Conservation (phyloP, 805 yeast genomes). For the Candida namnaoensis region DNA sequence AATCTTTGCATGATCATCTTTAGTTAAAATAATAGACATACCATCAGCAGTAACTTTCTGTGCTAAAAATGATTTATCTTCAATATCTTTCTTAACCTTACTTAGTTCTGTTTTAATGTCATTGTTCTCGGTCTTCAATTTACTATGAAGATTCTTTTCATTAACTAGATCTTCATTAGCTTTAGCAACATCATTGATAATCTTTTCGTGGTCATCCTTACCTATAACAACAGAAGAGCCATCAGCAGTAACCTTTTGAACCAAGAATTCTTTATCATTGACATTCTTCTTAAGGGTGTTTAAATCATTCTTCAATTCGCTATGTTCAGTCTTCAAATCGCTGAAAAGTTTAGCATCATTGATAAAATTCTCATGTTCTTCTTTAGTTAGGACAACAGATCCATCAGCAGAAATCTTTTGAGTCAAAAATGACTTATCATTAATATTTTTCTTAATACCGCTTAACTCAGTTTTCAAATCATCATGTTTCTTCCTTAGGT, state of each 20-base stretch:
- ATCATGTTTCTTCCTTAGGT: slow-evolving; percentile 7
- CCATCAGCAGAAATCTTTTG: slow-evolving; percentile 18
- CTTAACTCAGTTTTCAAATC: slow-evolving; percentile 5
- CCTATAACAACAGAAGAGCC: too few species aligned
- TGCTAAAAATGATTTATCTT: not conserved
- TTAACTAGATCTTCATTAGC: too few species aligned
- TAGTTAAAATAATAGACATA: too few species aligned
- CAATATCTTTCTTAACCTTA: slow-evolving; percentile 1
- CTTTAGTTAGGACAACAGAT: slow-evolving; percentile 10
- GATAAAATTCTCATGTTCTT: slow-evolving; percentile 2
- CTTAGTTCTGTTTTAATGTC: not conserved
- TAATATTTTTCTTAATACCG: slow-evolving; percentile 17
- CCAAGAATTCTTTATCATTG: not conserved
- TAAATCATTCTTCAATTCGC: not conserved
- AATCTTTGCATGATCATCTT: too few species aligned
- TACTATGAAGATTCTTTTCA: too few species aligned
- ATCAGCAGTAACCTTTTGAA: too few species aligned
- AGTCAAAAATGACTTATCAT: slow-evolving; percentile 19
- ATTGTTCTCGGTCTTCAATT: not conserved
- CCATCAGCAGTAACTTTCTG: too few species aligned
- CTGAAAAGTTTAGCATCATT: too few species aligned
- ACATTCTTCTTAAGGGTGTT: slow-evolving; percentile 1
- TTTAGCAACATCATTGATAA: too few species aligned
- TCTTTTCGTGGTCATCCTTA: too few species aligned
- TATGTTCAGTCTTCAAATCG: too few species aligned